Conservation (phyloP, 352 stramenopile genomes). For the Pythium biforme region DNA sequence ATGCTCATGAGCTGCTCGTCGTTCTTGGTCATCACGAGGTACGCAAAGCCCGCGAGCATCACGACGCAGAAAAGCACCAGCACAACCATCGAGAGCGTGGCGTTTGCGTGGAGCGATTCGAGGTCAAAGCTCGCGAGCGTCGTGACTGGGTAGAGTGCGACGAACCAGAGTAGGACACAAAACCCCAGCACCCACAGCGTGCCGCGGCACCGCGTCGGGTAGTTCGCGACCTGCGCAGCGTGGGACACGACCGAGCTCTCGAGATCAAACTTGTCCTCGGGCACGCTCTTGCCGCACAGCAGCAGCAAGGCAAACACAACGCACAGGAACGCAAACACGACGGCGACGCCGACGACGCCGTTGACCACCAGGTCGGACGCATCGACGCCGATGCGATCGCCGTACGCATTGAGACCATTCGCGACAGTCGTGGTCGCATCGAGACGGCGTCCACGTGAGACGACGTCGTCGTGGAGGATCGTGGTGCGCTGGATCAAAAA, state of each 20-base stretch:
- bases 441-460: conserved; percentile 28
- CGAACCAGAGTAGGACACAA: conserved; percentile 39
- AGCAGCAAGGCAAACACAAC: conserved; percentile 26
- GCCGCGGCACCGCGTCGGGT: conserved; percentile 19
- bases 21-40: conserved; percentile 22
- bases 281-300: conserved; percentile 14
- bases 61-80: conserved; percentile 29
- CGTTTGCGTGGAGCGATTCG: conserved; percentile 24
- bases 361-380: conserved; percentile 30
- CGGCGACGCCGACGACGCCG: conserved; percentile 26
- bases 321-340: conserved; percentile 22
- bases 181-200: conserved; percentile 38
- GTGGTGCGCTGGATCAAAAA: conserved; percentile 36
- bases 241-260: conserved; percentile 15
- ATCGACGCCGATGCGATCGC: conserved; percentile 31
- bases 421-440: conserved; percentile 18
- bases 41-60: conserved; percentile 16
- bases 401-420: conserved; percentile 32
- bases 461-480: background rate
- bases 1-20: conserved; percentile 31
- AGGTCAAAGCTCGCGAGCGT: conserved; percentile 38
- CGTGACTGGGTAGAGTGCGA: conserved; percentile 41
- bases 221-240: conserved; percentile 2
- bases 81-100: conserved; percentile 22
- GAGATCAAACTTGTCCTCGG: conserved; percentile 29